phyloP scores from a whole-genome alignment of 805 yeast genomes.

The Hanseniaspora meyeri region DNA sequence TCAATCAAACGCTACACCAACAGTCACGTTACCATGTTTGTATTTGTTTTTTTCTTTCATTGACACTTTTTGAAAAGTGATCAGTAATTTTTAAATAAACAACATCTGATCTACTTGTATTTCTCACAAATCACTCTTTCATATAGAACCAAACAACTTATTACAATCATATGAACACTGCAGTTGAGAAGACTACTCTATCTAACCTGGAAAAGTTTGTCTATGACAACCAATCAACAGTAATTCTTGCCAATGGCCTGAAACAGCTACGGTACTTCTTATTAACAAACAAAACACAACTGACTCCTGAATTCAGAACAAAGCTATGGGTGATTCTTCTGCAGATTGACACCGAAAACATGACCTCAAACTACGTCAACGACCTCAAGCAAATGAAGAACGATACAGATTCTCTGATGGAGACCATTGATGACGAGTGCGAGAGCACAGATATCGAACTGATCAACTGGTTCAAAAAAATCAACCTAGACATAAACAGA shows the following conservation, averaged over 20 bases:
- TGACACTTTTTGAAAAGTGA: too few relatives aligned
- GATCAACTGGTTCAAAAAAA: constrained; percentile 5
- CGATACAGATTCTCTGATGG: background rate
- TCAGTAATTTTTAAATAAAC: background rate
- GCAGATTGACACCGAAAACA: background rate
- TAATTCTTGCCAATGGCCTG: constrained; percentile 8
- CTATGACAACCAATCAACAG: constrained; percentile 9
- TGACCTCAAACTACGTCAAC: constrained; percentile 6
- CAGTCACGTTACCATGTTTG: too few relatives aligned
- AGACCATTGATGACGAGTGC: background rate
- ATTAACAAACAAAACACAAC: background rate
- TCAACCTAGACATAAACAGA: constrained; percentile 3
- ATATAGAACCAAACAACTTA: background rate
- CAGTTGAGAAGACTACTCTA: background rate
- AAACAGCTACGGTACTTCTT: constrained; percentile 8
- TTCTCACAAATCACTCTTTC: too few relatives aligned
- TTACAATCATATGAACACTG: background rate
- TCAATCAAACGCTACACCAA: too few relatives aligned
- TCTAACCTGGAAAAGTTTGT: background rate
- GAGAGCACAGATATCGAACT: background rate
- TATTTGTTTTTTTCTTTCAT: too few relatives aligned
- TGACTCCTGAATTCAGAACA: background rate
- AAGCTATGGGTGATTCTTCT: constrained; percentile 5
- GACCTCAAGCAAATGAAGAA: background rate
- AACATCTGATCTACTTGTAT: too few relatives aligned